These are phyloP conservation scores for Aspergillus panamensis DNA, from an alignment of 495 filamentous ascomycete species.

Conservation along the genomic window DNA sequence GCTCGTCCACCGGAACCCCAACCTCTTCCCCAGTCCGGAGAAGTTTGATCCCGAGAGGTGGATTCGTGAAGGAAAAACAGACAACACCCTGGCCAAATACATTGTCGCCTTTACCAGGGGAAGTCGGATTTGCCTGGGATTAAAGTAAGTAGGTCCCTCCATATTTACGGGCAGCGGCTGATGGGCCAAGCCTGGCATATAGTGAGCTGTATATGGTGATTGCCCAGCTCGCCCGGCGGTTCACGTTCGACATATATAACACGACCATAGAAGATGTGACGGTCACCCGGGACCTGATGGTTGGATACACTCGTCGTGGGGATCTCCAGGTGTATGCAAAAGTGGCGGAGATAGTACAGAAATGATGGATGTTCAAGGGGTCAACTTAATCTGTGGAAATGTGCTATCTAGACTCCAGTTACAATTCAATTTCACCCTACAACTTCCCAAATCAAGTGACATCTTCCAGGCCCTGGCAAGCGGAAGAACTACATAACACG, in stretches of 20 bases:
- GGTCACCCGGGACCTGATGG: slow-evolving; percentile 23
- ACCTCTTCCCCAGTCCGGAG: slow-evolving; percentile 45
- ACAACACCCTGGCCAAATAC: slow-evolving; percentile 30
- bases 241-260: slow-evolving; percentile 37
- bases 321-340: background rate
- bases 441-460: too few relatives aligned
- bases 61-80: slow-evolving; percentile 29
- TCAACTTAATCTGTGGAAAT: too few relatives aligned
- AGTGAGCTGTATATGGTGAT: slow-evolving; percentile 38
- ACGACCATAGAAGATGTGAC: slow-evolving; percentile 35
- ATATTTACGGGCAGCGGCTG: background rate
- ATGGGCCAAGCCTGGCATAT: slow-evolving; percentile 34
- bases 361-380: too few relatives aligned
- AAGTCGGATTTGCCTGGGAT: slow-evolving; percentile 44
- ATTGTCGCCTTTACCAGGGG: slow-evolving; percentile 46
- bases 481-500: too few relatives aligned
- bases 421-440: too few relatives aligned
- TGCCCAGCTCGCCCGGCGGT: slow-evolving; percentile 35
- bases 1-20: slow-evolving; percentile 45
- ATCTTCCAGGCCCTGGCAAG: too few relatives aligned
- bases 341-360: too few relatives aligned
- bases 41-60: slow-evolving; percentile 50
- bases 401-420: too few relatives aligned
- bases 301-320: slow-evolving; percentile 20
- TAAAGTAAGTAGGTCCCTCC: slow-evolving; percentile 32